Evolutionary conservation across 2,329 filamentous ascomycete species (phyloP).

Genomic region (Xylariaceae sp.): DNA sequence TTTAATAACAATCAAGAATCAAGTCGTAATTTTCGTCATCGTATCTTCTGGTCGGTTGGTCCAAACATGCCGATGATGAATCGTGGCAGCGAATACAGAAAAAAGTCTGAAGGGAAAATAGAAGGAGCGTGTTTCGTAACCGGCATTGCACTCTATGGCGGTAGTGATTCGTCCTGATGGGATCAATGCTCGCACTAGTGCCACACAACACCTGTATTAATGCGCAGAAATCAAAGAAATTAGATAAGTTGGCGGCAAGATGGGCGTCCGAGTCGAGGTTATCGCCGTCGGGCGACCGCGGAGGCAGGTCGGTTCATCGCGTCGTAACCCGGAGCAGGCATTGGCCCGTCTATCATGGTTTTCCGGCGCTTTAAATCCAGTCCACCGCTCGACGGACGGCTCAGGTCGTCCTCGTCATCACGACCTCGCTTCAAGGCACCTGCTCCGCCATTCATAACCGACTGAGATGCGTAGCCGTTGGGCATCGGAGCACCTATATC

Average conservation of each 20-base stretch:
- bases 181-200: slow-evolving; percentile 26
- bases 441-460: slow-evolving; percentile 65
- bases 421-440: slow-evolving; percentile 50
- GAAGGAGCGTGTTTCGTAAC: slow-evolving; percentile 32
- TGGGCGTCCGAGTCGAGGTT: slow-evolving; percentile 15
- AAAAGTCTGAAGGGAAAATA: slow-evolving; percentile 31
- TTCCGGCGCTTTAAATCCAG: slow-evolving; percentile 77
- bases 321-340: slow-evolving; percentile 55
- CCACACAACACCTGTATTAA: slow-evolving; percentile 30
- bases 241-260: slow-evolving; percentile 5
- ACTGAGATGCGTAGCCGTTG: slow-evolving; percentile 66
- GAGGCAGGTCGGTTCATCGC: slow-evolving; percentile 52
- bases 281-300: slow-evolving; percentile 43
- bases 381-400: slow-evolving; percentile 65
- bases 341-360: slow-evolving; percentile 66
- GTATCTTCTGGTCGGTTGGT: slow-evolving; percentile 35
- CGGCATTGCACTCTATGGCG: slow-evolving; percentile 24
- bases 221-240: slow-evolving; percentile 17
- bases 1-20: slow-evolving; percentile 41
- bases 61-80: slow-evolving; percentile 39
- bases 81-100: slow-evolving; percentile 44
- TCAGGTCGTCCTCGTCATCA: slow-evolving; percentile 62
- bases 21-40: slow-evolving; percentile 47
- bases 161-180: slow-evolving; percentile 21
- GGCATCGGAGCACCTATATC: slow-evolving; percentile 60